phyloP scores from a whole-genome alignment of 2,329 filamentous ascomycete species.

The Pestalotiopsis sp. region DNA sequence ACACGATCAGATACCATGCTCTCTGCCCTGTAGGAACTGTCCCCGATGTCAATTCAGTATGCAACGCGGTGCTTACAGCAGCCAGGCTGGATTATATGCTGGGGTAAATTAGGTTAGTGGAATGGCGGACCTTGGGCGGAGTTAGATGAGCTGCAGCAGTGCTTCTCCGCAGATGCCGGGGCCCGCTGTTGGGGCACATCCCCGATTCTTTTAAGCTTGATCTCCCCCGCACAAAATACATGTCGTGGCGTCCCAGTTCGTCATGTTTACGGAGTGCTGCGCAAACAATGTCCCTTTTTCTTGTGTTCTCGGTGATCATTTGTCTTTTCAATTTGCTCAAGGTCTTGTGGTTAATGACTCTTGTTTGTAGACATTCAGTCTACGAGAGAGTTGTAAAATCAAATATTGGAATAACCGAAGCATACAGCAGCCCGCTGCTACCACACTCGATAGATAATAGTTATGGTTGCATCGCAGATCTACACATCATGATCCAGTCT shows the following conservation, averaged over 20 bases:
- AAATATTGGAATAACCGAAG: too few species aligned
- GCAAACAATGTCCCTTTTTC: too few species aligned
- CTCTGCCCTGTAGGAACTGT: background rate
- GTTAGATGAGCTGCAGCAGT: conserved; percentile 1
- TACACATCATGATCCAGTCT: background rate
- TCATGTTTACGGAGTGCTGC: too few species aligned
- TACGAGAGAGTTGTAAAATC: too few species aligned
- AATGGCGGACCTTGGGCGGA: conserved; percentile 3
- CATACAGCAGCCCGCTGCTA: too few species aligned
- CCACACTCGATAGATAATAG: too few species aligned
- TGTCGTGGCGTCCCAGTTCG: background rate
- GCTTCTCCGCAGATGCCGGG: background rate
- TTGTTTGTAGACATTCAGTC: too few species aligned
- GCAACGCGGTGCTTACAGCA: background rate
- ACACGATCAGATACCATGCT: too few species aligned
- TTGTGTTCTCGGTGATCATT: too few species aligned
- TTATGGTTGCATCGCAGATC: background rate
- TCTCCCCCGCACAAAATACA: background rate
- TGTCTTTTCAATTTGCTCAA: too few species aligned
- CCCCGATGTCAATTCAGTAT: background rate
- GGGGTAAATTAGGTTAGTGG: background rate
- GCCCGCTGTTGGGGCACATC: background rate
- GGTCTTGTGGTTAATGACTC: too few species aligned
- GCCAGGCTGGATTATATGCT: background rate
- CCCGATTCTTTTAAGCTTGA: background rate